phyloP scores from a whole-genome alignment of 1,284 basidiomycete genomes.

The Sanghuangporus weigelae region DNA sequence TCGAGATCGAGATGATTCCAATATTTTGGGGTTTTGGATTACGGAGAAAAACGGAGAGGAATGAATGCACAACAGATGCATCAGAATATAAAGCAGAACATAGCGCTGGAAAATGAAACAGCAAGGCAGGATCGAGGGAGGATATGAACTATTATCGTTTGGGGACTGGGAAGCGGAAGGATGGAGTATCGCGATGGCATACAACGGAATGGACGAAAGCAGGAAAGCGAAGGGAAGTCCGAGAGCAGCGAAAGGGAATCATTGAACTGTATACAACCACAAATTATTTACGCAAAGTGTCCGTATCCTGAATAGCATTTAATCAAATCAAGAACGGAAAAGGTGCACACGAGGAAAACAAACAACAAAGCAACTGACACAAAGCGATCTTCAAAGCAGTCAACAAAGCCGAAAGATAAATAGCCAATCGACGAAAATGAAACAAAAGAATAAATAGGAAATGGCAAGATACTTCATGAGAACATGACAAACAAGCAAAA shows the following conservation, averaged over 20 bases:
- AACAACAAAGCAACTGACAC: neutral
- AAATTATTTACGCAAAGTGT: neutral
- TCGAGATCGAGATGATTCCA: too few species aligned
- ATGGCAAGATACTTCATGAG: neutral
- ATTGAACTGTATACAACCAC: too few species aligned
- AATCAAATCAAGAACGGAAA: neutral
- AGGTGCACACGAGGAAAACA: neutral
- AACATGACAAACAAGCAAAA: neutral
- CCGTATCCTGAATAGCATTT: neutral
- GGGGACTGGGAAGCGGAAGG: neutral
- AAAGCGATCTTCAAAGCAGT: neutral
- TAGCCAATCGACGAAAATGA: neutral
- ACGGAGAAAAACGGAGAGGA: too few species aligned
- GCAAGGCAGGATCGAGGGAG: too few species aligned
- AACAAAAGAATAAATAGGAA: neutral
- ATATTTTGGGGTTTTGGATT: too few species aligned
- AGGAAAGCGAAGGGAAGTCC: neutral
- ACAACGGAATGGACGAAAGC: neutral
- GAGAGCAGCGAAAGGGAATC: too few species aligned
- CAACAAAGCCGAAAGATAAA: neutral
- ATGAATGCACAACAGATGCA: too few species aligned
- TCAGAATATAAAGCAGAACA: too few species aligned
- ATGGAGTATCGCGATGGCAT: neutral
- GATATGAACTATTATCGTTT: too few species aligned
- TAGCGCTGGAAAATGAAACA: too few species aligned